Percentiles rank a stretch among this genome's conserved stretches.
These are phyloP conservation scores for Pseudogymnoascus verrucosus DNA, from an alignment of 2,329 filamentous ascomycete species.

Conservation along the genomic window DNA sequence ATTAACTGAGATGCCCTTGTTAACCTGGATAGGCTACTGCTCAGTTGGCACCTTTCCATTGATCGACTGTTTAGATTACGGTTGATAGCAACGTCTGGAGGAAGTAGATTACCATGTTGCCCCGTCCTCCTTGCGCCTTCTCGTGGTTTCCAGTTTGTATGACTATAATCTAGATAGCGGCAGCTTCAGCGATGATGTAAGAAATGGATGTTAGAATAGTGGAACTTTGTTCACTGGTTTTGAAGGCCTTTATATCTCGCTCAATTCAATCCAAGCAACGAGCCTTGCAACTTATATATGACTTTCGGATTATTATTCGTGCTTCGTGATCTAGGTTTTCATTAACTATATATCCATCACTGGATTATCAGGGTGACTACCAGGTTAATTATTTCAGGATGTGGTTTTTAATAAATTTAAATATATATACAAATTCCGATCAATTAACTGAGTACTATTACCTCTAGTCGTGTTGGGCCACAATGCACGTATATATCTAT, in stretches of 20 bases:
- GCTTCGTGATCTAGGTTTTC: neutral
- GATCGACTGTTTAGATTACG: neutral
- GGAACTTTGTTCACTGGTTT: neutral
- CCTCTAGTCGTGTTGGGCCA: no score
- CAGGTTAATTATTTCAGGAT: neutral
- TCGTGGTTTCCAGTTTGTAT: constrained; percentile 2
- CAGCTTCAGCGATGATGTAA: neutral
- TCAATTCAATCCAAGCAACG: neutral
- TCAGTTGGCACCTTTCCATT: neutral
- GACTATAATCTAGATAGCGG: constrained; percentile 7
- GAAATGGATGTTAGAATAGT: constrained; percentile 7
- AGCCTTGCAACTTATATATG: neutral
- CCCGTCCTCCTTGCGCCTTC: neutral
- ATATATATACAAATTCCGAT: neutral
- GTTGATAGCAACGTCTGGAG: neutral
- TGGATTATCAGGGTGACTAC: neutral
- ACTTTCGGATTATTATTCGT: neutral
- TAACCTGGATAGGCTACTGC: neutral
- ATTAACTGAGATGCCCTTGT: neutral
- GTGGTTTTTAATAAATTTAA: neutral
- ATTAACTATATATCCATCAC: neutral
- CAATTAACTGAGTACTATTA: neutral
- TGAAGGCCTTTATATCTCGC: neutral
- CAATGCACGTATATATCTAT: neutral
- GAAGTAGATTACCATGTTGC: neutral